Conservation (phyloP, 75 land plant species). For the Cupressus sempervirens region DNA sequence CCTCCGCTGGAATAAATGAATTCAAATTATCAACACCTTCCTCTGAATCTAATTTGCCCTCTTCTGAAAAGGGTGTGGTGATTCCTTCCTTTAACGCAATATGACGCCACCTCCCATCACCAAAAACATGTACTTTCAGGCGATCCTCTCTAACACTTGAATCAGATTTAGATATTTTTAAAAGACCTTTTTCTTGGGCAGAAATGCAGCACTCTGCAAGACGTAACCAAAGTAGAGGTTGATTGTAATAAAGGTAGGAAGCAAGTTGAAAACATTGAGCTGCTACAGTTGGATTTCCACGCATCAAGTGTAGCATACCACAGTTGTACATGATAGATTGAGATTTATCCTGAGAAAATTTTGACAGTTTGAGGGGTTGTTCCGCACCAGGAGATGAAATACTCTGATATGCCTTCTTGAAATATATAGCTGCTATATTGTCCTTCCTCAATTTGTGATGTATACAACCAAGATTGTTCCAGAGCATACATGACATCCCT, state of each 20-base stretch:
- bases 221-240: conserved; percentile 84
- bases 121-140: conserved; percentile 51
- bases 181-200: conserved; percentile 79
- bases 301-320: conserved; percentile 72
- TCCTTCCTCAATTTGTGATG: conserved; percentile 61
- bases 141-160: conserved; percentile 22
- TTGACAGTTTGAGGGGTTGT: conserved; percentile 47
- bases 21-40: conserved; percentile 16
- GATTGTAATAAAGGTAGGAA: conserved; percentile 47
- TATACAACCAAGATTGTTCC: conserved; percentile 94
- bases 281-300: conserved; percentile 85
- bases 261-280: conserved; percentile 80
- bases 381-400: conserved; percentile 34
- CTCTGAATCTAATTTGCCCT: conserved; percentile 1
- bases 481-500: conserved; percentile 47
- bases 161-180: conserved; percentile 12
- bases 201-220: conserved; percentile 88
- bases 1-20: conserved; percentile 20
- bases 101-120: conserved; percentile 81
- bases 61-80: conserved; percentile 17
- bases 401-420: conserved; percentile 56
- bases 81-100: conserved; percentile 42
- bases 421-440: conserved; percentile 56
- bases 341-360: conserved; percentile 83
- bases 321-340: conserved; percentile 73